phyloP scores from a whole-genome alignment of 805 yeast genomes.

The Geotrichum ghanense region DNA sequence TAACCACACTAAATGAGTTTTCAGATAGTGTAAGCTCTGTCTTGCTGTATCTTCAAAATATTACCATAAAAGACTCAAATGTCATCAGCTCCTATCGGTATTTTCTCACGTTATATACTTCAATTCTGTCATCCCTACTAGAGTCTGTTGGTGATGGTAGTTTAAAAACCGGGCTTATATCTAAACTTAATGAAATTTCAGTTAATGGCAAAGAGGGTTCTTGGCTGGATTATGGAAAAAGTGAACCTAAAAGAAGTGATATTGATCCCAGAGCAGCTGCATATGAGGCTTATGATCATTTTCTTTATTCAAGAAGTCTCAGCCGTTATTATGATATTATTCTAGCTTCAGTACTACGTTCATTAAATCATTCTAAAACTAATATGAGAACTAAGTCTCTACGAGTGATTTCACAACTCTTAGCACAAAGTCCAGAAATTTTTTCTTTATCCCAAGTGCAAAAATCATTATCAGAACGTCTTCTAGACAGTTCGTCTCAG shows the following conservation, averaged over 20 bases:
- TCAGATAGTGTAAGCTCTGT: conserved; percentile 6
- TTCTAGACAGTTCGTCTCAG: conserved; percentile 53
- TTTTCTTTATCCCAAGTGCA: conserved; percentile 40
- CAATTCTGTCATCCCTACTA: conserved; percentile 2
- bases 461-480: conserved; percentile 37
- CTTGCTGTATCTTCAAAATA: conserved; percentile 12
- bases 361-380: conserved; percentile 38
- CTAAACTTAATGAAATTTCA: neutral
- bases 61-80: conserved; percentile 3
- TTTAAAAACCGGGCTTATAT: conserved; percentile 1
- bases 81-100: neutral
- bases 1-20: conserved; percentile 6
- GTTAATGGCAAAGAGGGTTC: conserved; percentile 2
- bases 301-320: conserved; percentile 13
- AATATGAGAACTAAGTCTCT: conserved; percentile 54
- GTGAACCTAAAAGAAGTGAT: neutral
- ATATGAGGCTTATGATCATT: conserved; percentile 4
- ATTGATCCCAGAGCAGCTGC: conserved; percentile 1
- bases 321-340: conserved; percentile 38
- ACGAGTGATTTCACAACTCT: conserved; percentile 45
- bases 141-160: conserved; percentile 1
- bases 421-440: conserved; percentile 41
- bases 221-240: conserved; percentile 3
- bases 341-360: conserved; percentile 36
- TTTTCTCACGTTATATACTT: neutral